These are phyloP conservation scores for Solanum chacoense DNA, from an alignment of 305 asterid species.

Conservation along the genomic window DNA sequence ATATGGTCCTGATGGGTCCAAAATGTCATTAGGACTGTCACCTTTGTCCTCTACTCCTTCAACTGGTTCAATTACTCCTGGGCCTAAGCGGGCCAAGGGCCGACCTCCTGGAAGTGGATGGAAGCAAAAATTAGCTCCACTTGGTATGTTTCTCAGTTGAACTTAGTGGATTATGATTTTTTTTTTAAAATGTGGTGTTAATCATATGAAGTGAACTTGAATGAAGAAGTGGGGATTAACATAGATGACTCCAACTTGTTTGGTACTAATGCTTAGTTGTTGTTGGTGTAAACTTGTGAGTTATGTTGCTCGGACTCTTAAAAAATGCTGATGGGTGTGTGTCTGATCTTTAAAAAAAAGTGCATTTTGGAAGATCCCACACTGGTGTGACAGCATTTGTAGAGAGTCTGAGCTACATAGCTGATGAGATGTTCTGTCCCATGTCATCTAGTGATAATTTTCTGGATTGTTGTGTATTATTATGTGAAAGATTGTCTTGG, in stretches of 20 bases:
- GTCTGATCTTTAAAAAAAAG: background rate
- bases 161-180: background rate
- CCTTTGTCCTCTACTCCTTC: conserved; percentile 15
- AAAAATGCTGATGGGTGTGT: background rate
- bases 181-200: background rate
- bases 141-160: conserved; percentile 22
- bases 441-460: background rate
- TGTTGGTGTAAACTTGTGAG: background rate
- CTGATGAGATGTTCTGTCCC: background rate
- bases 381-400: background rate
- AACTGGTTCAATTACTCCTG: conserved; percentile 19
- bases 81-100: conserved; percentile 30
- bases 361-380: background rate
- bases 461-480: background rate
- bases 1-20: conserved; percentile 62
- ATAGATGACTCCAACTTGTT: background rate
- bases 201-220: background rate
- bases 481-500: background rate
- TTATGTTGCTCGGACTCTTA: background rate
- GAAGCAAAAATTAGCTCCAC: conserved; percentile 59
- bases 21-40: conserved; percentile 42
- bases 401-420: background rate
- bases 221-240: background rate
- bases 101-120: conserved; percentile 69
- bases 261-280: background rate